phyloP scores from a whole-genome alignment of 768 basidiomycete genomes.

The Pulveroboletus sp. region DNA sequence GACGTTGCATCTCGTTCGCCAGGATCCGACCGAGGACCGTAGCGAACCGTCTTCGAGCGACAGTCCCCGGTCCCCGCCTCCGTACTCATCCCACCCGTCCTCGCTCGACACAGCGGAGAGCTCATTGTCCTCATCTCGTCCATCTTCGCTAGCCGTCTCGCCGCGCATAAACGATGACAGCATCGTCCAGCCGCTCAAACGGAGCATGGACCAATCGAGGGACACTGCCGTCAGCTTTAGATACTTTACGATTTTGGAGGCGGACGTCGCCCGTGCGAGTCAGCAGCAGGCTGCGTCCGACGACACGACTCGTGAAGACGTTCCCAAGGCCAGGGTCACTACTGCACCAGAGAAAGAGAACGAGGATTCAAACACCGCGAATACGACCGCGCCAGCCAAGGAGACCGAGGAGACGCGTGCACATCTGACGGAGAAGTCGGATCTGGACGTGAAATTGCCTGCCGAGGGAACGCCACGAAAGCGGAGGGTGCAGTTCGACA shows the following conservation, averaged over 20 bases:
- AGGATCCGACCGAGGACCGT: slow-evolving; percentile 15
- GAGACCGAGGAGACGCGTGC: slow-evolving; percentile 6
- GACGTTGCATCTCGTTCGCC: slow-evolving; percentile 50
- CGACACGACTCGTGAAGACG: slow-evolving; percentile 8
- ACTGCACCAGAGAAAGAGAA: slow-evolving; percentile 10
- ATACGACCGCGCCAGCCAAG: slow-evolving; percentile 6
- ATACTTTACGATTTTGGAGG: slow-evolving; percentile 43
- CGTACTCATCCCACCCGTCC: slow-evolving; percentile 35
- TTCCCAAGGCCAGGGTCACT: slow-evolving; percentile 1
- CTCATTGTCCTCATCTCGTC: slow-evolving; percentile 16
- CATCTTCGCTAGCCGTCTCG: slow-evolving; percentile 17
- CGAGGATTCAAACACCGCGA: slow-evolving; percentile 11
- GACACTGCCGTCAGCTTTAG: slow-evolving; percentile 47
- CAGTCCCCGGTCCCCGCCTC: slow-evolving; percentile 31
- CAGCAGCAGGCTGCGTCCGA: slow-evolving; percentile 13
- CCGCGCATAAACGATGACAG: slow-evolving; percentile 25
- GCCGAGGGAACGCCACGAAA: slow-evolving; percentile 40
- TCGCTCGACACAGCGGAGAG: slow-evolving; percentile 28
- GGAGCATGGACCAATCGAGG: slow-evolving; percentile 45
- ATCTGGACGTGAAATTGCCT: slow-evolving; percentile 24
- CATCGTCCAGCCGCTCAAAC: slow-evolving; percentile 36
- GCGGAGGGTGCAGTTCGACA: slow-evolving; percentile 71
- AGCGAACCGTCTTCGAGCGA: slow-evolving; percentile 14
- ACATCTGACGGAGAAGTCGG: slow-evolving; percentile 17
- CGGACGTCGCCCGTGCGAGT: slow-evolving; percentile 33